Evolutionary conservation across 2,329 filamentous ascomycete genomes (phyloP).

Genomic region (Neonectria neomacrospora): DNA sequence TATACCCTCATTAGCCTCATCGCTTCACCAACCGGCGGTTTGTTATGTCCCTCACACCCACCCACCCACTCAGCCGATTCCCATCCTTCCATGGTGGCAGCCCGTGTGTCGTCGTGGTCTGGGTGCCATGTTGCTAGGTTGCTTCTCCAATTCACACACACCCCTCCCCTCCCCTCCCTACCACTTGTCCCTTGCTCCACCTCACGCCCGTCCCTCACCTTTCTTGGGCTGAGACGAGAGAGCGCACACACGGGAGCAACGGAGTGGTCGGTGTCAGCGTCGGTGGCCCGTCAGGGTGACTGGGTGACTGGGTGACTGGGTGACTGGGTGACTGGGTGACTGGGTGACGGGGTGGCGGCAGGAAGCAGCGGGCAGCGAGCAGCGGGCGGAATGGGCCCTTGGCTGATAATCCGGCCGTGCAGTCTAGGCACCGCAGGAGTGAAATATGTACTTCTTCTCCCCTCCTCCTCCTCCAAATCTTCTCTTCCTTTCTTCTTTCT

Average conservation of each 20-base stretch:
- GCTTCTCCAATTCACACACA: constrained; percentile 8
- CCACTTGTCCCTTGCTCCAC: neutral
- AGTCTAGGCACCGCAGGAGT: constrained; percentile 6
- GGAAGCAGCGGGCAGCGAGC: constrained; percentile 13
- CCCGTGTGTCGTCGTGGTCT: constrained; percentile 3
- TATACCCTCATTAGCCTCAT: neutral
- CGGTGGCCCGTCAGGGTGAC: constrained; percentile 13
- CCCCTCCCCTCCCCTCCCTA: neutral
- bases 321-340: constrained; percentile 29
- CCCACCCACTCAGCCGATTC: constrained; percentile 5
- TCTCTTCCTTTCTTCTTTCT: constrained; percentile 27
- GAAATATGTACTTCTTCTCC: constrained; percentile 42
- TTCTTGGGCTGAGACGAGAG: constrained; percentile 7
- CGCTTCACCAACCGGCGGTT: constrained; percentile 1
- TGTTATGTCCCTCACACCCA: constrained; percentile 24
- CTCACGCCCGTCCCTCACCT: constrained; percentile 11
- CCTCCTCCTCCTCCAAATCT: constrained; percentile 26
- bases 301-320: constrained; percentile 35
- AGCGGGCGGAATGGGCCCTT: constrained; percentile 15
- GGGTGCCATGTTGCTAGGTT: neutral
- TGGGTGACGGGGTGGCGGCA: constrained; percentile 32
- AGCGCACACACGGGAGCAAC: neutral
- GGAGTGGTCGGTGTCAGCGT: neutral
- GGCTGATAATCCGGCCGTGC: constrained; percentile 35
- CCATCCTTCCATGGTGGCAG: constrained; percentile 3